Percentiles rank a stretch among this genome's conserved stretches.
Conservation (phyloP, 345 rosid species). For the Citrus trifoliata region DNA sequence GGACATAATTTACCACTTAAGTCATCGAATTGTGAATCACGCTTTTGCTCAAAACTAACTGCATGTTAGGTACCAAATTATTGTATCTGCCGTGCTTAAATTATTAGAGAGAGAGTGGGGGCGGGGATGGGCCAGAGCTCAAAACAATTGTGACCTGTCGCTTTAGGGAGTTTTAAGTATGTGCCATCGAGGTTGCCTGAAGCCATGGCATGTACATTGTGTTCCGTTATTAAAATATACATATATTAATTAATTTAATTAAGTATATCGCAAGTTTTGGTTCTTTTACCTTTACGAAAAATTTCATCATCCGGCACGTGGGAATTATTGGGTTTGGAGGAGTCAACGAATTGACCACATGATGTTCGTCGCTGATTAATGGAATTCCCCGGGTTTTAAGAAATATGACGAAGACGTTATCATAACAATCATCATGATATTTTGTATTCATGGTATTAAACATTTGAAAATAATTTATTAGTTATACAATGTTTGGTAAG, state of each 20-base stretch:
- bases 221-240: slow-evolving; percentile 6
- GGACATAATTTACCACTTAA: no score
- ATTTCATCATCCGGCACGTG: not conserved
- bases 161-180: not conserved
- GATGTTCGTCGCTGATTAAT: not conserved
- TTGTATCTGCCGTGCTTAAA: not conserved
- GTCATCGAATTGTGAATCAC: no score
- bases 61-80: not conserved
- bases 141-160: slow-evolving; percentile 10
- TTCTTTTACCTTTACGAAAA: not conserved
- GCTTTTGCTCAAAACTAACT: no score
- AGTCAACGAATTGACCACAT: not conserved
- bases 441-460: no score
- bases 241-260: not conserved
- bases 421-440: no score
- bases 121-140: not conserved
- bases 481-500: no score
- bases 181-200: not conserved
- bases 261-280: not conserved
- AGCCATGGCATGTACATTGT: slow-evolving; percentile 2
- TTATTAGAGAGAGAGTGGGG: not conserved
- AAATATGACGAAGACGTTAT: not conserved
- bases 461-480: not conserved
- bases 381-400: not conserved
- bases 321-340: not conserved